Percentiles rank a stretch among this genome's conserved stretches.
phyloP scores from a whole-genome alignment of 345 rosid species.

The Populus tremula region DNA sequence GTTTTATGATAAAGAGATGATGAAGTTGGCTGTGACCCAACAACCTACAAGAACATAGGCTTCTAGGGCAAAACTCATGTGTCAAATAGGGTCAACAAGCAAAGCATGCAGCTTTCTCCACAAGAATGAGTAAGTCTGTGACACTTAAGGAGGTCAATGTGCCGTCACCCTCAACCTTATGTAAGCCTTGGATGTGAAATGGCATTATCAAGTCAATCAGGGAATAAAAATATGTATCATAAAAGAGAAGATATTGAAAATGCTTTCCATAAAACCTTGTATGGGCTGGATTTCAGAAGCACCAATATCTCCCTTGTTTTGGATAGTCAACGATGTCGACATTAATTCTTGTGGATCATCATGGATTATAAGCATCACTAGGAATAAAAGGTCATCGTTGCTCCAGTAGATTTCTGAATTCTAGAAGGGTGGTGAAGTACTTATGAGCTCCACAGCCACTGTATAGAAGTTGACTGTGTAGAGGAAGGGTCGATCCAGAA shows the following conservation, averaged over 20 bases:
- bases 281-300: slow-evolving; percentile 11
- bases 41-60: background rate
- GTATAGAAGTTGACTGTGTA: no score
- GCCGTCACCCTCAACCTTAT: slow-evolving; percentile 10
- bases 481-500: no score
- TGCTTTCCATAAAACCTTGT: slow-evolving; percentile 25
- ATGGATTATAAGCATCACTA: no score
- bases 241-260: background rate
- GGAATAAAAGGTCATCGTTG: no score
- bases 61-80: slow-evolving; percentile 2
- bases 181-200: slow-evolving; percentile 15
- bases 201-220: background rate
- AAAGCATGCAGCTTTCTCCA: slow-evolving; percentile 31
- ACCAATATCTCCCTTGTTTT: slow-evolving; percentile 2
- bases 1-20: slow-evolving; percentile 1
- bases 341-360: no score
- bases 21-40: slow-evolving; percentile 29
- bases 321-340: background rate
- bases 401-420: no score
- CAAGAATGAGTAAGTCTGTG: slow-evolving; percentile 22
- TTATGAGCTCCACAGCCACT: no score
- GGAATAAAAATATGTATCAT: background rate
- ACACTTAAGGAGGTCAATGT: slow-evolving; percentile 20
- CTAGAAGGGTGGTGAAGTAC: no score
- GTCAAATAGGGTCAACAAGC: slow-evolving; percentile 30